Conservation (phyloP, 345 rosid species). For the Citrus medica region DNA sequence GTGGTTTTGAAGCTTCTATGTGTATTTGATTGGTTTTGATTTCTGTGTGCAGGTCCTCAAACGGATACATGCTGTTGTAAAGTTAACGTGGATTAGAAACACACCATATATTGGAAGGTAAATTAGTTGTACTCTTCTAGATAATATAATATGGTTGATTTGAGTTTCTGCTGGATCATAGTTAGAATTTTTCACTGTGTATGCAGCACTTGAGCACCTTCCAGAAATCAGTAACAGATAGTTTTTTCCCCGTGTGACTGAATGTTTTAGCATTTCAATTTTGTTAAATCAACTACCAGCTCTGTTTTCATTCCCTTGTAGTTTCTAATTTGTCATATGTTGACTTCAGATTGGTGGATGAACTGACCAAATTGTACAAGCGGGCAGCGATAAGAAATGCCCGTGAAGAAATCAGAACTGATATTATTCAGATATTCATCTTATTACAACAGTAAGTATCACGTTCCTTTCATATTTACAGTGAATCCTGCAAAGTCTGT, state of each 20-base stretch:
- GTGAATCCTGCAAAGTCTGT: background rate
- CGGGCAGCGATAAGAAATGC: conserved; percentile 61
- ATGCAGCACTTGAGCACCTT: background rate
- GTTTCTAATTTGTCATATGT: background rate
- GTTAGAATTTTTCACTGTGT: background rate
- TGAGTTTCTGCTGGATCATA: background rate
- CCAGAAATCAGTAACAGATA: background rate
- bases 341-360: conserved; percentile 70
- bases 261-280: background rate
- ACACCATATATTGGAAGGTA: conserved; percentile 67
- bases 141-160: background rate
- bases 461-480: background rate
- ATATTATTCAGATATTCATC: conserved; percentile 46
- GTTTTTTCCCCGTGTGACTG: background rate
- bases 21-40: background rate
- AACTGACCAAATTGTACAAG: conserved; percentile 60
- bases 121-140: background rate
- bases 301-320: background rate
- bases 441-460: conserved; percentile 71
- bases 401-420: conserved; percentile 61
- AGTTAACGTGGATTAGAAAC: conserved; percentile 86
- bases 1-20: background rate
- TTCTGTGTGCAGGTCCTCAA: conserved; percentile 66
- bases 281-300: background rate
- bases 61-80: conserved; percentile 46